Evolutionary conservation across 176 grass and related monocot species (phyloP).

Genomic region (Zizania latifolia): DNA sequence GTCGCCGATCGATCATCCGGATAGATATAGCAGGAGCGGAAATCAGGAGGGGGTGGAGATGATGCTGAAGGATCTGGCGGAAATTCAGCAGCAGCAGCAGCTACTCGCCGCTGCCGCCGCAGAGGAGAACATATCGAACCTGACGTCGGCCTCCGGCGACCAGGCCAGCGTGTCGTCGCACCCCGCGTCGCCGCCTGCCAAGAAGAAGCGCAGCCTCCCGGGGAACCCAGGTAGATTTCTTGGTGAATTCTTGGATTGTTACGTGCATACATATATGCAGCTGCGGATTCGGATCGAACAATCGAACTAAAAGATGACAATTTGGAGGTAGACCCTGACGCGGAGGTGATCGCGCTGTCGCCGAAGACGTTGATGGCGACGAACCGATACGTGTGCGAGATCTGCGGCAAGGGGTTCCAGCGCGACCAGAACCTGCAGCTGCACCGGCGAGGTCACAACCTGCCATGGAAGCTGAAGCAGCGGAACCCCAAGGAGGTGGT

Average conservation of each 20-base stretch:
- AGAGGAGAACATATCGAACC: constrained; percentile 96
- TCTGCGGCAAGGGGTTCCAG: constrained; percentile 95
- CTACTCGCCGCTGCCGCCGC: constrained; percentile 27
- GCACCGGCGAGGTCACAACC: constrained; percentile 91
- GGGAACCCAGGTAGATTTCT: constrained; percentile 99
- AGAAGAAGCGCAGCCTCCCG: constrained; percentile 95
- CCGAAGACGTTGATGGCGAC: constrained; percentile 89
- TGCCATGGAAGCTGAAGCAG: constrained; percentile 99
- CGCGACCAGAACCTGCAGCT: constrained; percentile 98
- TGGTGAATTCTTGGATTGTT: not conserved
- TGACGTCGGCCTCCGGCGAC: constrained; percentile 91
- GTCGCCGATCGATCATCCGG: not conserved
- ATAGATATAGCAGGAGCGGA: too few species aligned
- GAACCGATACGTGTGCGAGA: constrained; percentile 91
- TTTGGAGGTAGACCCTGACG: constrained; percentile 93
- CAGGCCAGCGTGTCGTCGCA: constrained; percentile 67
- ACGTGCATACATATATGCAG: too few species aligned
- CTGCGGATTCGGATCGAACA: too few species aligned
- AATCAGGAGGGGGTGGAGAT: constrained; percentile 4
- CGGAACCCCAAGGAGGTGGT: constrained; percentile 71
- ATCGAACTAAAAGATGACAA: too few species aligned
- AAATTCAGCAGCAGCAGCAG: constrained; percentile 61
- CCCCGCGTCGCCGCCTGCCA: constrained; percentile 41
- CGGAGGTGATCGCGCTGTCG: constrained; percentile 89
- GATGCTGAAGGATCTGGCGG: constrained; percentile 59